Conservation (phyloP, 768 basidiomycete species). For the Pulveroboletus sp. region DNA sequence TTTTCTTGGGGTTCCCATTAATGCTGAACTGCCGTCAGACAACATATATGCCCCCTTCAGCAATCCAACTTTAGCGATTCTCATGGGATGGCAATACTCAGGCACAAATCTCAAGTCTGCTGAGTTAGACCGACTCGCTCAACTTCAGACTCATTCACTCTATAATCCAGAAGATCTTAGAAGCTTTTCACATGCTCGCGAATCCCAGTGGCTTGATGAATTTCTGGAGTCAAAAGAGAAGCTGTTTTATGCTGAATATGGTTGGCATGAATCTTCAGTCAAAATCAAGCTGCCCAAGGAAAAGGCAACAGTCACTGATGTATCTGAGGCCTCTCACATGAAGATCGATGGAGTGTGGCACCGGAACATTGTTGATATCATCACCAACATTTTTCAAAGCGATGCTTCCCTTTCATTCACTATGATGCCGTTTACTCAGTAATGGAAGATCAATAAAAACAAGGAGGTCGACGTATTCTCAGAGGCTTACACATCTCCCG, state of each 20-base stretch:
- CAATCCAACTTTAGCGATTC: constrained; percentile 19
- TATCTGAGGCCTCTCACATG: neutral
- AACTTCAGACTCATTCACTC: neutral
- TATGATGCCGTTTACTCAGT: constrained; percentile 21
- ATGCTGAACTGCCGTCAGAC: neutral
- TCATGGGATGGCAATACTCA: constrained; percentile 32
- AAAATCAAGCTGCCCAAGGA: neutral
- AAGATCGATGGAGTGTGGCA: neutral
- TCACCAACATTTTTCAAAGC: neutral
- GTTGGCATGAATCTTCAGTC: neutral
- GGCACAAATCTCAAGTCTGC: constrained; percentile 26
- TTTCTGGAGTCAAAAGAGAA: neutral
- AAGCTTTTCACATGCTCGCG: neutral
- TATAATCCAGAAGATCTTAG: neutral
- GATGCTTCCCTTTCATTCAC: constrained; percentile 5
- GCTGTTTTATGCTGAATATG: neutral
- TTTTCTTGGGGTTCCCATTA: neutral
- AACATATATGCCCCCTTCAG: constrained; percentile 12
- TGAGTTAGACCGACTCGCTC: constrained; percentile 28
- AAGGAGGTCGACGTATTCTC: neutral
- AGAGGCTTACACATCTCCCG: constrained; percentile 1
- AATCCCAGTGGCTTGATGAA: neutral
- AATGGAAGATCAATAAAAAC: constrained; percentile 10
- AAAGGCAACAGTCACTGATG: neutral
- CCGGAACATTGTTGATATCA: neutral